A percentile compares a stretch with the other conserved stretches of the same genome.
Evolutionary conservation across 768 basidiomycete genomes (phyloP).

Genomic region (Leucosporidium yakuticum): DNA sequence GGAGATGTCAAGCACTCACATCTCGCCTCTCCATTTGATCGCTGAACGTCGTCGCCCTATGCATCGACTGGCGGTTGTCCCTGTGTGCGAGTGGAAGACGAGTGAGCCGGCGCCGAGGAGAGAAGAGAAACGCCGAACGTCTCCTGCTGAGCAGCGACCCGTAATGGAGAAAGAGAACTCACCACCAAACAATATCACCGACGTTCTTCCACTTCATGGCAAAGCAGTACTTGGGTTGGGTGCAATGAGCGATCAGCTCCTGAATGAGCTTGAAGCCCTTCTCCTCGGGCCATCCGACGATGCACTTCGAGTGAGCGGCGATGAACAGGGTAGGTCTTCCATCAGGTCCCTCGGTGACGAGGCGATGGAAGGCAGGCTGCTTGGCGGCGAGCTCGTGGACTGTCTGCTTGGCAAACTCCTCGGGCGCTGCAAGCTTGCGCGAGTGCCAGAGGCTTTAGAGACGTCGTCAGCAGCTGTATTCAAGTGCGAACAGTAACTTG

Average conservation of each 20-base stretch:
- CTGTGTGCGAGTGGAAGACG: too few species aligned
- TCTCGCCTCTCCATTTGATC: too few species aligned
- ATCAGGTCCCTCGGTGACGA: constrained; percentile 23
- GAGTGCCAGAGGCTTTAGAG: constrained; percentile 38
- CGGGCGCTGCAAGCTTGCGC: constrained; percentile 34
- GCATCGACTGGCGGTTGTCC: too few species aligned
- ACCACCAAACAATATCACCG: constrained; percentile 33
- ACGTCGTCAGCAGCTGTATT: too few species aligned
- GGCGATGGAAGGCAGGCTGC: constrained; percentile 36
- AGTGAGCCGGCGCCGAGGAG: too few species aligned
- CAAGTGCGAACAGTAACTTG: too few species aligned
- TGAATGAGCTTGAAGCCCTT: constrained; percentile 31
- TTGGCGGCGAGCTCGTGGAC: constrained; percentile 28
- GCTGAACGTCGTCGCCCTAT: too few species aligned
- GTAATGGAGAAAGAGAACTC: too few species aligned
- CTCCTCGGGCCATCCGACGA: constrained; percentile 30
- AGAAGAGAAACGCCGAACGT: too few species aligned
- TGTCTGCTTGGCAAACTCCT: constrained; percentile 31
- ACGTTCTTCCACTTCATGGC: constrained; percentile 30
- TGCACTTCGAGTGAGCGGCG: constrained; percentile 30
- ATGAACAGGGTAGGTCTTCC: constrained; percentile 34
- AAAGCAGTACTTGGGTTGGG: constrained; percentile 30
- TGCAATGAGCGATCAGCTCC: constrained; percentile 33
- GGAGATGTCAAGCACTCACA: too few species aligned
- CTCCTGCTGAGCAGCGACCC: too few species aligned